These are phyloP conservation scores for Pisolithus sp. DNA, from an alignment of 768 basidiomycete genomes.

Conservation along the genomic window DNA sequence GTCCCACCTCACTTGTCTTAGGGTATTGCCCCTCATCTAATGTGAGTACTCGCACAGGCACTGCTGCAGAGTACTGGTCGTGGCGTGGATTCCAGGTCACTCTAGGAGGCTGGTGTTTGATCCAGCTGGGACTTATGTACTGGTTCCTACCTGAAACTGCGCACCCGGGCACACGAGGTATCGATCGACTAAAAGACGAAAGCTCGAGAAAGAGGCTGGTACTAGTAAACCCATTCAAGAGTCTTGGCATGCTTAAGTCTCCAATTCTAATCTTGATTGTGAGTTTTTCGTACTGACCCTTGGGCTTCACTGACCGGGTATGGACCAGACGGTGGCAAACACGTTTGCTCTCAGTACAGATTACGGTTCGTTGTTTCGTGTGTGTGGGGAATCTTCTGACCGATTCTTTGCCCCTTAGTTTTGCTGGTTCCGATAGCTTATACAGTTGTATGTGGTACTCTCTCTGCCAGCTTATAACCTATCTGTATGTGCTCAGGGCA, in stretches of 20 bases:
- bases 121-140: constrained; percentile 34
- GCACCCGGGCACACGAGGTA: constrained; percentile 50
- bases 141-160: constrained; percentile 61
- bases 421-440: constrained; percentile 48
- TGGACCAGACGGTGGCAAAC: constrained; percentile 38
- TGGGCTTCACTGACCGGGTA: constrained; percentile 28
- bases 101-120: constrained; percentile 36
- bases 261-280: constrained; percentile 56
- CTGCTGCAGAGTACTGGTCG: constrained; percentile 52
- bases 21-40: neutral
- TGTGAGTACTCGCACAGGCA: constrained; percentile 25
- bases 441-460: constrained; percentile 46
- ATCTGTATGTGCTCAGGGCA: constrained; percentile 31
- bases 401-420: neutral
- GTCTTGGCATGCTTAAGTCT: constrained; percentile 46
- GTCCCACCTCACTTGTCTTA: neutral
- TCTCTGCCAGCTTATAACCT: neutral
- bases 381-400: neutral
- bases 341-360: constrained; percentile 21
- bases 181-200: constrained; percentile 36
- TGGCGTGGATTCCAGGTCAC: constrained; percentile 56
- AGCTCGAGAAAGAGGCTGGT: constrained; percentile 26
- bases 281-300: constrained; percentile 15
- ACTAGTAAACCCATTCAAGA: constrained; percentile 54
- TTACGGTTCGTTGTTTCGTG: constrained; percentile 27